Conservation (phyloP, 108 stramenopile genomes). For the Pseudonitzschia multistriata region DNA sequence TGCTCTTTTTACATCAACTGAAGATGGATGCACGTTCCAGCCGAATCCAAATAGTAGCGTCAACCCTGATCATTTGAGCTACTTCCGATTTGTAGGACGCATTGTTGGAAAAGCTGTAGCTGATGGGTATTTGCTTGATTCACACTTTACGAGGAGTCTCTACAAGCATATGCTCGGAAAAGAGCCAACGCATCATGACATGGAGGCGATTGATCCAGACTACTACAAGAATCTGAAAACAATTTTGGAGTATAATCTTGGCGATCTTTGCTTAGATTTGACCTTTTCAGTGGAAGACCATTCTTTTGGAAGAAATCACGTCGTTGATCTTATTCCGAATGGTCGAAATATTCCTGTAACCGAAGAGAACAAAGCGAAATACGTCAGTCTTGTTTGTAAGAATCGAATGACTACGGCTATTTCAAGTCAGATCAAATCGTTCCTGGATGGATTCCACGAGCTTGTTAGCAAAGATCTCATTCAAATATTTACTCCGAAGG, state of each 20-base stretch:
- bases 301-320: slow-evolving; percentile 77
- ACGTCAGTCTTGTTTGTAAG: slow-evolving; percentile 93
- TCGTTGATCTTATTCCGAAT: slow-evolving; percentile 89
- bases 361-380: slow-evolving; percentile 90
- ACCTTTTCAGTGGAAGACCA: slow-evolving; percentile 89
- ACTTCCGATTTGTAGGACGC: slow-evolving; percentile 96
- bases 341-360: slow-evolving; percentile 92
- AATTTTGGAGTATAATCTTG: slow-evolving; percentile 89
- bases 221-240: slow-evolving; percentile 96
- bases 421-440: slow-evolving; percentile 91
- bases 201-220: slow-evolving; percentile 98
- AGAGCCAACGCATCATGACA: slow-evolving; percentile 90
- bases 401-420: slow-evolving; percentile 97
- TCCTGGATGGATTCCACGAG: slow-evolving; percentile 95
- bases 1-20: slow-evolving; percentile 93
- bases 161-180: slow-evolving; percentile 99
- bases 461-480: slow-evolving; percentile 93
- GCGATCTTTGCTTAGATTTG: slow-evolving; percentile 91
- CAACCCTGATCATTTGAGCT: slow-evolving; percentile 94
- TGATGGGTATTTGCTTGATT: slow-evolving; percentile 97
- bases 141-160: slow-evolving; percentile 96
- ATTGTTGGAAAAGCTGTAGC: slow-evolving; percentile 97
- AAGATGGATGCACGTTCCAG: slow-evolving; percentile 97
- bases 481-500: slow-evolving; percentile 91
- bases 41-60: slow-evolving; percentile 94